Evolutionary conservation across 2,329 filamentous ascomycete species (phyloP).

Genomic region (Chaetomium strumarium): DNA sequence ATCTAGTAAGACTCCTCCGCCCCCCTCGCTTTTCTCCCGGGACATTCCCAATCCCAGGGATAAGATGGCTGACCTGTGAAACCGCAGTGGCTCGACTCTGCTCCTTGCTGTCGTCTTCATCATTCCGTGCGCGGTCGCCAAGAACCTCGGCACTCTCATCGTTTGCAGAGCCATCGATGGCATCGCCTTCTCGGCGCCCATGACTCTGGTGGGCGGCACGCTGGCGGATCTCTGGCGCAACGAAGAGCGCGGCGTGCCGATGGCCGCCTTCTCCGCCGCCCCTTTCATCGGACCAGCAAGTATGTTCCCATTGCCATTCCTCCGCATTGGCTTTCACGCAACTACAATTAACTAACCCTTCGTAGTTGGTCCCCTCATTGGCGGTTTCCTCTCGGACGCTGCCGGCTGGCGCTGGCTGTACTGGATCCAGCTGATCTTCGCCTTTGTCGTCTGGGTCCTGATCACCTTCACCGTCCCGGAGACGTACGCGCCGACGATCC

Average conservation of each 20-base stretch:
- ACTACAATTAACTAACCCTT: conserved; percentile 9
- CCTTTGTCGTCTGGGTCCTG: conserved; percentile 62
- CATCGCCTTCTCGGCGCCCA: conserved; percentile 77
- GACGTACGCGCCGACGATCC: conserved; percentile 76
- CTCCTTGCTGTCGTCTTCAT: conserved; percentile 69
- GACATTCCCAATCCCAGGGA: not conserved
- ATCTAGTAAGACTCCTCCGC: conserved; percentile 52
- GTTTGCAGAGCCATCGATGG: conserved; percentile 74
- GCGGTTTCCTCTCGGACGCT: conserved; percentile 67
- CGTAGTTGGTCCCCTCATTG: conserved; percentile 62
- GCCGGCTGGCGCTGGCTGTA: conserved; percentile 78
- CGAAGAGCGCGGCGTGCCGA: conserved; percentile 78
- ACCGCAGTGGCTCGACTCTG: conserved; percentile 50
- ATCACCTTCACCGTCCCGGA: conserved; percentile 88
- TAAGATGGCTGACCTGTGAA: conserved; percentile 3
- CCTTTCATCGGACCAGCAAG: conserved; percentile 76
- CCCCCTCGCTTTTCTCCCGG: too few relatives aligned
- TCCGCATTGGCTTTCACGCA: not conserved
- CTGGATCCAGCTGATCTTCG: conserved; percentile 77
- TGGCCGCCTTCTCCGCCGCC: conserved; percentile 79
- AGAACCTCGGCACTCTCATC: conserved; percentile 71
- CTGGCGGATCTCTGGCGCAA: conserved; percentile 78
- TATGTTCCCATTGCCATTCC: conserved; percentile 26
- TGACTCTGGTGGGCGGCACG: conserved; percentile 80
- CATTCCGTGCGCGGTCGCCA: conserved; percentile 70